phyloP scores from a whole-genome alignment of 176 grass and related monocot genomes.

The Microstegium vimineum region DNA sequence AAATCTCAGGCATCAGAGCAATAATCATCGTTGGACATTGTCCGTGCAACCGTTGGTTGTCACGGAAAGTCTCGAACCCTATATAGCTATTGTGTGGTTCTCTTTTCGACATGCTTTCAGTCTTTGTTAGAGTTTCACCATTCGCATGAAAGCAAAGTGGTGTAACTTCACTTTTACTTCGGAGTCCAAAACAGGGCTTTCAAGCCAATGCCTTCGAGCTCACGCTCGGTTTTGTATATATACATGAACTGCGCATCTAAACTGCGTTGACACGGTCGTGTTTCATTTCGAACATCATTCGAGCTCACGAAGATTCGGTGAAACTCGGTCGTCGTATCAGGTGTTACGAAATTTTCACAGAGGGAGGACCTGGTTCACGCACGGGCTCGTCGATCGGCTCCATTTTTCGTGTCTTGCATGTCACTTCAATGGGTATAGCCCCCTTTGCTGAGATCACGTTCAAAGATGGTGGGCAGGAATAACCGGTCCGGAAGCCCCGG shows the following conservation, averaged over 20 bases:
- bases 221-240: neutral
- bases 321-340: neutral
- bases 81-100: neutral
- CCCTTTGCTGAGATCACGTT: constrained; percentile 22
- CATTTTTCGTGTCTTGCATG: constrained; percentile 18
- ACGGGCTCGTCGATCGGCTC: neutral
- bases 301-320: neutral
- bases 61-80: neutral
- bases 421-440: neutral
- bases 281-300: neutral
- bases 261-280: neutral
- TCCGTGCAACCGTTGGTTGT: neutral
- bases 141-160: neutral
- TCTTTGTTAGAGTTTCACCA: neutral
- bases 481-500: neutral
- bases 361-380: neutral
- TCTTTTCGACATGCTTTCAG: neutral
- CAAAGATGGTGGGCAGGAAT: constrained; percentile 37
- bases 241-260: neutral
- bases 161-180: neutral
- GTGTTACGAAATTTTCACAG: neutral
- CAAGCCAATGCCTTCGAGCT: neutral
- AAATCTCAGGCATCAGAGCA: too few relatives aligned
- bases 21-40: too few relatives aligned
- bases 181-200: neutral